Base-by-base conservation (phyloP, 768 basidiomycete species). In the Xerocomellus dryophilus region DNA sequence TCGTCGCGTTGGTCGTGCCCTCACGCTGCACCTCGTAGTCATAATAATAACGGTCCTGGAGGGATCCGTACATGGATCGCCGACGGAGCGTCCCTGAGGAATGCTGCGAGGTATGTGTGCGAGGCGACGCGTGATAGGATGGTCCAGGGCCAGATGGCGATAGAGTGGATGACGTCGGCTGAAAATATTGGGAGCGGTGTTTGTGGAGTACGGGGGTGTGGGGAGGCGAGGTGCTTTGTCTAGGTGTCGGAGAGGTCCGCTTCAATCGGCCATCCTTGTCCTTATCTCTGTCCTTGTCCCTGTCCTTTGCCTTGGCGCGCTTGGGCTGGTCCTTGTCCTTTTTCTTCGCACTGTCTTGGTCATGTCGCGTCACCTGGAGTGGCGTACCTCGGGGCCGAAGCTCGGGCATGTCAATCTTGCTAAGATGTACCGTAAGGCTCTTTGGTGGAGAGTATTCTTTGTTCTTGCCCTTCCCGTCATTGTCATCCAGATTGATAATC, bases 331-430 rank as follows among this genome's bases (percentile, higher is more conserved):
- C 50, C 38, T 65, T 65, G 10, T 40, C 46, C 29, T 48, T 58
- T 41, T 48, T 57, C 53, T 53, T 64, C 7, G 31, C 50, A 0
- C 11, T 29, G 20, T 50, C 59, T 1, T 32, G 38, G 31, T 59
- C 54, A 14, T 27, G 48, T 20, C 38, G 50, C 6, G 21, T 5
- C 15, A 11, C 31, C 8, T 38, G 36, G 4, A 10, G 18, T 3
- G 32, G 41, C 17, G 51, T 31, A 0, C 61, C 27, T 20, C 62
- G 56, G 5, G 65, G 62, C 6, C 54, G 79, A 15, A 93, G 78
- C 65, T 93, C 90, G 0, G 90, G 90, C 82, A 93, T 92, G 14
- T 85, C 76, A 44, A 93, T 90, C 76, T 93, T 93, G 76, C 89
- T 90, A 17, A 93, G 70, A 67, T 93, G 90, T 2, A 93, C 77